Base-by-base conservation (phyloP, 1,284 basidiomycete genomes). In the Phellopilus nigrolimitatus region DNA sequence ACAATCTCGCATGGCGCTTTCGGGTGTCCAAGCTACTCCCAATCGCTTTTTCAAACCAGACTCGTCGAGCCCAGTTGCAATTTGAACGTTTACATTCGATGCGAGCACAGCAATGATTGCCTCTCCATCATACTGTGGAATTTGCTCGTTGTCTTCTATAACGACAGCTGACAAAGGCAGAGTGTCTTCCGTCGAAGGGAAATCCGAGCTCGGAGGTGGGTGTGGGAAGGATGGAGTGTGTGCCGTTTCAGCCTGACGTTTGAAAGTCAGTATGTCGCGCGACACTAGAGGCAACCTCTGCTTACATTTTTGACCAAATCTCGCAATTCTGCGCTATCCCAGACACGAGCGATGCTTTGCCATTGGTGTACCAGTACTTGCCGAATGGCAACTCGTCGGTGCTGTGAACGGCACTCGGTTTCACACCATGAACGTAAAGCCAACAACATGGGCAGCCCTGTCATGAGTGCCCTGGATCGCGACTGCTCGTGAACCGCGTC, bases 371-470 rank as follows among this genome's bases (percentile, higher is more conserved):
- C 83, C 90, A 93, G 6, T 79, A 70, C 33, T 73, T 75, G 12
- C 77, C 74, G 1, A 90, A 91, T 74, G 1, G 76, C 78, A 27
- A 72, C 68, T 24, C 79, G 70, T 44, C 85, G 78, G 51, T 73
- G 42, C 5, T 34, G 22, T 24, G 48, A 31, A 21, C 31, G n/a
- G 15, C 43, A 47, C 9, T 47, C 49, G 2, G 53, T 27, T 31
- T 45, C 36, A 30, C 53, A 55, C 53, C 53, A 55, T 5, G 30
- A 61, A 33, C 91, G 84, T 34, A 97, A 67, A 0, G 88, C 82
- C 27, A 92, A 64, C 33, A 98, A 68, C 86, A 95, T 94, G 1
- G 95, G 94, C 28, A 91, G 71, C 25, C 89, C 84, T 0, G 85
- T 82, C 17, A 93, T 66, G 31, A 95, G 62, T 1, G 85, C 85